Percentiles rank a stretch among this genome's conserved stretches.
Evolutionary conservation across 2,329 filamentous ascomycete genomes (phyloP).

Genomic region (Ophiostoma montium): DNA sequence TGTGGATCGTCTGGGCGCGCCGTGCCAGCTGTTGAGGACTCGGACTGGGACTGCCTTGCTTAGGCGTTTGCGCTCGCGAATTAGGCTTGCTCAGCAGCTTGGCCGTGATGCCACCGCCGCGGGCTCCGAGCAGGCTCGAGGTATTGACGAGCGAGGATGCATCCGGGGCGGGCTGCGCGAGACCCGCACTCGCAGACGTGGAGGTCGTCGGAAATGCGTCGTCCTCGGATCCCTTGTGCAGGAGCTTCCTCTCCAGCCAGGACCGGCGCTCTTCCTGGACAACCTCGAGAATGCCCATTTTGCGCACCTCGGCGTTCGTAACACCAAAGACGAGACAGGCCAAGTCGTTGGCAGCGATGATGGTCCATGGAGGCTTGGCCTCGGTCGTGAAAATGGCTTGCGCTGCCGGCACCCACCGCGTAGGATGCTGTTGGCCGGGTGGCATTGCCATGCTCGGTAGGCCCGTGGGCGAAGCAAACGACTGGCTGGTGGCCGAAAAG

Average conservation of each 20-base stretch:
- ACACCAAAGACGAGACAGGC: conserved; percentile 98
- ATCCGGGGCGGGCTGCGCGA: conserved; percentile 22
- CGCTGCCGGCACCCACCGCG: conserved; percentile 76
- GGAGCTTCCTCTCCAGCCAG: conserved; percentile 80
- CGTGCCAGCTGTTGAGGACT: conserved; percentile 28
- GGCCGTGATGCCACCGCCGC: conserved; percentile 67
- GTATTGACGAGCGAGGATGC: conserved; percentile 22
- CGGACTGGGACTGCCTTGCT: conserved; percentile 22
- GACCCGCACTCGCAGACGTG: conserved; percentile 23
- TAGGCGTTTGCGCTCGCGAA: conserved; percentile 31
- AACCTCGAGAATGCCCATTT: conserved; percentile 88
- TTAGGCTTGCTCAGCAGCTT: conserved; percentile 74
- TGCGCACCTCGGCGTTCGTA: conserved; percentile 86
- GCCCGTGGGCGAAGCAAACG: conserved; percentile 24
- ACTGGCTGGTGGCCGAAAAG: conserved; percentile 15
- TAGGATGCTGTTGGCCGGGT: conserved; percentile 72
- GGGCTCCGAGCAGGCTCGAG: conserved; percentile 50
- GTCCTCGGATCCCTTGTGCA: conserved; percentile 43
- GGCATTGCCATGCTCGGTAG: conserved; percentile 37
- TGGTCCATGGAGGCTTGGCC: conserved; percentile 80
- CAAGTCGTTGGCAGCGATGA: conserved; percentile 88
- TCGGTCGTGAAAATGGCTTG: conserved; percentile 99
- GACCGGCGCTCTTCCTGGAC: conserved; percentile 77
- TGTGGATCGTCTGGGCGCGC: conserved; percentile 49
- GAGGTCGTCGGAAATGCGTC: conserved; percentile 17